Evolutionary conservation across 305 asterid genomes (phyloP).

Genomic region (Fraxinus nigra): DNA sequence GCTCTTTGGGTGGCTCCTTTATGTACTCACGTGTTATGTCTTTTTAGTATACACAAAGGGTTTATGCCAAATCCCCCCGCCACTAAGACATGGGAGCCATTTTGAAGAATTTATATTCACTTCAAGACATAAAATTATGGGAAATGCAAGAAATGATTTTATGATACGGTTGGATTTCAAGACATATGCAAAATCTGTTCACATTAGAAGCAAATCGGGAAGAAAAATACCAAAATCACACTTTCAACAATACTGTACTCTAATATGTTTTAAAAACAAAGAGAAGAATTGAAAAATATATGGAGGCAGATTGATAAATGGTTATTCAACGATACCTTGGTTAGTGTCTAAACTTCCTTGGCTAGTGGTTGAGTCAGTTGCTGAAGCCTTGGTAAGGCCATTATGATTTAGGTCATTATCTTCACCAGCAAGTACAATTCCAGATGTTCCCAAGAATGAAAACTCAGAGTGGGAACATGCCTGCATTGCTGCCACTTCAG

Average conservation of each 20-base stretch:
- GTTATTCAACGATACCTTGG: constrained; percentile 42
- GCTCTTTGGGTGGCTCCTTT: background rate
- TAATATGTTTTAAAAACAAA: background rate
- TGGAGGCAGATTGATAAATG: background rate
- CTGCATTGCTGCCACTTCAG: constrained; percentile 82
- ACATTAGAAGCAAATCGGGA: background rate
- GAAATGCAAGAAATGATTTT: background rate
- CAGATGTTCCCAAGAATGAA: constrained; percentile 56
- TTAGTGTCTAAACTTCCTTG: constrained; percentile 47
- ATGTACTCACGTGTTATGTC: background rate
- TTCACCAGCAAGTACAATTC: constrained; percentile 47
- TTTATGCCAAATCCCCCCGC: background rate
- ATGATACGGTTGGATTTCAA: background rate
- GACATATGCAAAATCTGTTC: background rate
- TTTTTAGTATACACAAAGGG: background rate
- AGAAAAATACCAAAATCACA: background rate
- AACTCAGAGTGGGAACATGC: constrained; percentile 42
- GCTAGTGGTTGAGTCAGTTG: constrained; percentile 40
- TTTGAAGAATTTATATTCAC: background rate
- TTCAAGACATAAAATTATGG: background rate
- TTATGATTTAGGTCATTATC: constrained; percentile 35
- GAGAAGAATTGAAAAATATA: background rate
- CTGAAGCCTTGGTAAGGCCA: constrained; percentile 34
- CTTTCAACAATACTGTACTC: background rate
- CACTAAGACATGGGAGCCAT: background rate